These are phyloP conservation scores for Gymnopilus junonius DNA, from an alignment of 768 basidiomycete species.

Conservation along the genomic window DNA sequence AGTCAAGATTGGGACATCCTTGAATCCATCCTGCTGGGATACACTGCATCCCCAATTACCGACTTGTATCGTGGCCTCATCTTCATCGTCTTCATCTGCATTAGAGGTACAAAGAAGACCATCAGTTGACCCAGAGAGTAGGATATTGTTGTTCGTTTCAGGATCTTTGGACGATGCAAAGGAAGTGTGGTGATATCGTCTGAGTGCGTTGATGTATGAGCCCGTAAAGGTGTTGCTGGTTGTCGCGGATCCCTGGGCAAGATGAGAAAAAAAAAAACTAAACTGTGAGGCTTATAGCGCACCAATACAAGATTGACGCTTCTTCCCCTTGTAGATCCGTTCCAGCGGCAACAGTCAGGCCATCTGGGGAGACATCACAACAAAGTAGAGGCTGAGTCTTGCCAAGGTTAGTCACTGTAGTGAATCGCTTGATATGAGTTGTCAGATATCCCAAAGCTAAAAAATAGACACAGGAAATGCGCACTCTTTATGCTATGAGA, in stretches of 20 bases:
- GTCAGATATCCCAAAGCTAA: constrained; percentile 38
- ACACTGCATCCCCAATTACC: constrained; percentile 88
- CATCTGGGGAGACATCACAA: constrained; percentile 73
- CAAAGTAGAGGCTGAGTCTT: constrained; percentile 54
- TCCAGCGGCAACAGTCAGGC: constrained; percentile 78
- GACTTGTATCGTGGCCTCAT: constrained; percentile 80
- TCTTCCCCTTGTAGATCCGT: constrained; percentile 84
- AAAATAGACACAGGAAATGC: constrained; percentile 1
- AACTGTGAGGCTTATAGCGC: constrained; percentile 2
- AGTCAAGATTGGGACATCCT: constrained; percentile 13
- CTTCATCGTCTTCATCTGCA: constrained; percentile 79
- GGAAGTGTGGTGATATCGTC: constrained; percentile 90
- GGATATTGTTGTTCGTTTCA: constrained; percentile 35
- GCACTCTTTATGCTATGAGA: constrained; percentile 62
- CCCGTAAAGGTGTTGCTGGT: constrained; percentile 67
- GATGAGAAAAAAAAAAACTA: not conserved
- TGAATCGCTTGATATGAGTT: constrained; percentile 40
- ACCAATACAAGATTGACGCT: constrained; percentile 87
- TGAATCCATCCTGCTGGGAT: constrained; percentile 76
- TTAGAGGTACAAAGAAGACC: constrained; percentile 79
- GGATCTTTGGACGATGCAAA: constrained; percentile 32
- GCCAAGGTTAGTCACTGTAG: constrained; percentile 54
- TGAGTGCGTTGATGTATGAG: constrained; percentile 88
- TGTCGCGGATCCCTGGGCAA: constrained; percentile 82
- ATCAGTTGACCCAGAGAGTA: constrained; percentile 87